These are phyloP conservation scores for Endocarpon pusillum DNA, from an alignment of 495 filamentous ascomycete species.

Conservation along the genomic window DNA sequence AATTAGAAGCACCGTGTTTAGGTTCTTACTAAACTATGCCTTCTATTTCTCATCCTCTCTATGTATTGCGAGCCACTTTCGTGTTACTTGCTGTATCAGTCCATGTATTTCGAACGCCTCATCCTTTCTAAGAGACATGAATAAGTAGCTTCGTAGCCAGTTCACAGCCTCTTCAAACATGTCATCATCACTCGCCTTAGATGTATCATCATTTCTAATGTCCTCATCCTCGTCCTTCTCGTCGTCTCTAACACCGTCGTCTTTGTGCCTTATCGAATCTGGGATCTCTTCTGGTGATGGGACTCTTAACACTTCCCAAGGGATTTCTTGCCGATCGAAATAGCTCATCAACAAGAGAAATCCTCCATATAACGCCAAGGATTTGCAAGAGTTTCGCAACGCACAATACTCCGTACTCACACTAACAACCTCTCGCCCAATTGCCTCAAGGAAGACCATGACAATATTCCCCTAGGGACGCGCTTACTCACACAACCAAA, in stretches of 20 bases:
- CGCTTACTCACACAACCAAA: too few relatives aligned
- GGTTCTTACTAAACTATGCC: too few relatives aligned
- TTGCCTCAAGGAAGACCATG: too few relatives aligned
- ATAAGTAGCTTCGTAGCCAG: slow-evolving; percentile 12
- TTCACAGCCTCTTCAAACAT: too few relatives aligned
- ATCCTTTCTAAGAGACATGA: slow-evolving; percentile 12
- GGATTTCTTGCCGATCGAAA: too few relatives aligned
- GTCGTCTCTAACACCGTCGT: slow-evolving; percentile 15
- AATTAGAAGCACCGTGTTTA: slow-evolving; percentile 21
- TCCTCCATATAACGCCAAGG: too few relatives aligned
- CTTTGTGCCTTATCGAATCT: slow-evolving; percentile 16
- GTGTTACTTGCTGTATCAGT: slow-evolving; percentile 27
- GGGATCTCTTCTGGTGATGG: slow-evolving; percentile 8
- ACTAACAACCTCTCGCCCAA: too few relatives aligned
- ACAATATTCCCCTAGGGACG: too few relatives aligned
- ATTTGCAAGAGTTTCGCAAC: too few relatives aligned
- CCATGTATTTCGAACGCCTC: slow-evolving; percentile 26
- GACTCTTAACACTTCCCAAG: slow-evolving; percentile 2
- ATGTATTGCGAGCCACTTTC: slow-evolving; percentile 23
- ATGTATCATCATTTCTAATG: slow-evolving; percentile 16
- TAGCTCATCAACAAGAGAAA: too few relatives aligned
- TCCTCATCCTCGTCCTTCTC: slow-evolving; percentile 17
- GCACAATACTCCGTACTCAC: too few relatives aligned
- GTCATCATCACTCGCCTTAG: background rate
- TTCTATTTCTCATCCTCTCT: slow-evolving; percentile 21